Base-by-base conservation (phyloP, 2,329 filamentous ascomycete genomes). In the Xylariomycetidae sp. region DNA sequence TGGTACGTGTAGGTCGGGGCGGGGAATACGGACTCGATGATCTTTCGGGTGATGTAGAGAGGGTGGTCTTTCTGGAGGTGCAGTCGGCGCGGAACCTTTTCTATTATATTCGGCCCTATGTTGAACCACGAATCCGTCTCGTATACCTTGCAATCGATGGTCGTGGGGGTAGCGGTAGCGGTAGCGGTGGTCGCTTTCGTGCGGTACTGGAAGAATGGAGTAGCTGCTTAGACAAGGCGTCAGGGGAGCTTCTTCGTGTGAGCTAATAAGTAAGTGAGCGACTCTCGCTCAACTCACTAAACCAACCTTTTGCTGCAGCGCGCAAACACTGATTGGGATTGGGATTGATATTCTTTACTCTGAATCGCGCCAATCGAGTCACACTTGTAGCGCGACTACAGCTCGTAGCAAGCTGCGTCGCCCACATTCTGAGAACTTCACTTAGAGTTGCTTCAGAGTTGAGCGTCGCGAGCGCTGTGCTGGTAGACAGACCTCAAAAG, bases 21-120 rank as follows among this genome's bases (percentile, higher is more conserved):
- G 1, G 87, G 81, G 57, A 97, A 98, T 42, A 83, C 81, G 34
- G 86, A 88, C 66, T 97, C 86, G 54, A 98, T 94, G 42, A 98
- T 82, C 51, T 88, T 79, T 25, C 92, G 81, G 9, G 92, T 97
- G 51, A 97, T 94, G 47, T 77, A 79, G 22, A 98, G 72, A 16
- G 92, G 92, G 55, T 98, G 92, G 61, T 95, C 82, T 41, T 82
- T 77, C 54, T 92, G 80, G n/a, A 94, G 74, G 61, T 98, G 92
- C n/a, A 98, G 72, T 34, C 77, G 80, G 41, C 88, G 83, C 29
- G 80, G 73, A 30, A 94, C 74, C 36, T 85, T 79, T 15, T 79
- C 69, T 30, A 88, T 66, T 42, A 98, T 89, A 35, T 81, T 83
- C 16, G 74, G 51, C 4, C 90, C 81, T 11, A 85, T 73, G 61